Evolutionary conservation across 2,329 filamentous ascomycete genomes (phyloP), one percentile per base, ranked within the genome.

Genomic region (Aspergillus ochraceus): DNA sequence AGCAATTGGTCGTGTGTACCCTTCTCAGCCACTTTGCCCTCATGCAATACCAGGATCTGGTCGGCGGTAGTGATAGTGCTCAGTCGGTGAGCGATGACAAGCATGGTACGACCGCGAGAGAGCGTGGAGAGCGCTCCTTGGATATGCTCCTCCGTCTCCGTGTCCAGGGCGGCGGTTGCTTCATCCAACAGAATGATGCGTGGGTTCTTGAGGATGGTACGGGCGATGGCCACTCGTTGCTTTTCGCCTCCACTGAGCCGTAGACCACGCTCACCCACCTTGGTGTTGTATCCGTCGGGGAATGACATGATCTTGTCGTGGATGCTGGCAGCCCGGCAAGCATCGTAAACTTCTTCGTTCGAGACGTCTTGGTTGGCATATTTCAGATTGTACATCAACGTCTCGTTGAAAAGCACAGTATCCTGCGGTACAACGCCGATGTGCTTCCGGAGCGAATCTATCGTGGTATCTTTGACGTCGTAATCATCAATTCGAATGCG

Each of bases 401-500:
- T 90, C 74, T 97, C 93, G 74, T 97, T 97, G 83, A 97, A 97
- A 49, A 97, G 82, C 6, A 96, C 90, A 4, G 94, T 97, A 70
- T 99, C 95, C 75, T 99, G 95, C 1, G 95, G 95, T 6, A 99
- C 95, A 49, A 99, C 94, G 24, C 95, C 95, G 70, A 99, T 97
- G 73, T 93, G 90, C 60, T 86, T 85, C 66, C 95, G 88, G 58
- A 99, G 83, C n/a, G 92, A 97, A 76, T 97, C 91, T 68, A 98
- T 97, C 1, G 92, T 96, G 60, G 97, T 80, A 66, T 92, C 88
- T 74, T 90, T 87, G 52, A 97, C 90, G 71, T 97, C 87, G 60
- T 88, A 85, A 8, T 90, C 92, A 71, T 98, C 95, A 57, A 99
- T 82, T 70, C 89, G 86, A 59, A 98, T 96, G 70, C 83, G 87